These are phyloP conservation scores for Penicillium sp. DNA, from an alignment of 2,329 filamentous ascomycete genomes.

Conservation along the genomic window DNA sequence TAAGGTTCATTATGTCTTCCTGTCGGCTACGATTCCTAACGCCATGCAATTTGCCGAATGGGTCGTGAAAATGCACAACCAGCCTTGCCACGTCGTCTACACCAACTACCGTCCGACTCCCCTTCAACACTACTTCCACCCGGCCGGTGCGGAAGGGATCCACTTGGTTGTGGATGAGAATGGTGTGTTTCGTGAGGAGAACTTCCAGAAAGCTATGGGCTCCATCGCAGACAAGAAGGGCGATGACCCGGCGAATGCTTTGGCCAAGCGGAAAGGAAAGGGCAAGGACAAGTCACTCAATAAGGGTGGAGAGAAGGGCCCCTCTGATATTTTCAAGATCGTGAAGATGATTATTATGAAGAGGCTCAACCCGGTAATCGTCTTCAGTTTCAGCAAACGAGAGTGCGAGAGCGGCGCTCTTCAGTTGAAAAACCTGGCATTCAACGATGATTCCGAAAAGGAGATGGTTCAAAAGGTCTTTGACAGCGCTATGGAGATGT, in stretches of 20 bases:
- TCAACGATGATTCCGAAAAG: slow-evolving; percentile 96
- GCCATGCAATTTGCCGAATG: slow-evolving; percentile 99
- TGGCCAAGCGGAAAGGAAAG: slow-evolving; percentile 79
- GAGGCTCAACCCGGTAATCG: slow-evolving; percentile 96
- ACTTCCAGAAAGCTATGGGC: slow-evolving; percentile 95
- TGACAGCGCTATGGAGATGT: slow-evolving; percentile 84
- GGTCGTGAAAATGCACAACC: slow-evolving; percentile 97
- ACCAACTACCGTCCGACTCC: slow-evolving; percentile 97
- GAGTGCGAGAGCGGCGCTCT: slow-evolving; percentile 92
- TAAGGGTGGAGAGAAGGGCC: slow-evolving; percentile 74
- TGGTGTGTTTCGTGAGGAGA: slow-evolving; percentile 91
- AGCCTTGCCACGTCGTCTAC: slow-evolving; percentile 98
- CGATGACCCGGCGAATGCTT: slow-evolving; percentile 75
- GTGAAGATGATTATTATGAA: slow-evolving; percentile 98
- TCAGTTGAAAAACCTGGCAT: slow-evolving; percentile 80
- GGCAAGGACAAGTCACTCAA: slow-evolving; percentile 91
- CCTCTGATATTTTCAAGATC: slow-evolving; percentile 92
- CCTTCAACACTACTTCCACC: slow-evolving; percentile 97
- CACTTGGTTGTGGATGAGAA: slow-evolving; percentile 96
- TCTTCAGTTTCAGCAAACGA: slow-evolving; percentile 99
- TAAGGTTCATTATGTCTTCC: slow-evolving; percentile 97
- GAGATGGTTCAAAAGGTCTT: slow-evolving; percentile 94
- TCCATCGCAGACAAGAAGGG: slow-evolving; percentile 86
- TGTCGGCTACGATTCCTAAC: slow-evolving; percentile 97
- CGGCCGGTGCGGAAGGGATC: slow-evolving; percentile 87